Conservation (phyloP, 2,329 filamentous ascomycete species). For the Arthrobotrys megalospora region DNA sequence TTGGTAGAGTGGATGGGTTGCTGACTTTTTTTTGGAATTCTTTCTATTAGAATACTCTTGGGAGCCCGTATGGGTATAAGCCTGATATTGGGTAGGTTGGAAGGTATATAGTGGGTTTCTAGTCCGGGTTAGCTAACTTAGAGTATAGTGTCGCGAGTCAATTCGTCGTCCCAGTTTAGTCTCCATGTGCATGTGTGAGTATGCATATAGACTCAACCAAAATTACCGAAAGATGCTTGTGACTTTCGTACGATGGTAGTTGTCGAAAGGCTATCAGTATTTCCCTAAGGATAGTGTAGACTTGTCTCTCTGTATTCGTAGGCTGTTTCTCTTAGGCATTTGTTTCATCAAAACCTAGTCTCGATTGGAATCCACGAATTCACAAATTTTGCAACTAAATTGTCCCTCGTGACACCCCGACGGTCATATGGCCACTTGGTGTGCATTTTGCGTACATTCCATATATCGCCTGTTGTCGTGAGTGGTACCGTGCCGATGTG, state of each 20-base stretch:
- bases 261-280: too few relatives aligned
- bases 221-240: too few relatives aligned
- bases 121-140: too few relatives aligned
- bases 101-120: neutral
- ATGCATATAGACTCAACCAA: too few relatives aligned
- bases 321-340: too few relatives aligned
- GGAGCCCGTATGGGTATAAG: slow-evolving; percentile 14
- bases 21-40: neutral
- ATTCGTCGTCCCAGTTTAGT: slow-evolving; percentile 10
- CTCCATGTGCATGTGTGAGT: neutral
- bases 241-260: too few relatives aligned
- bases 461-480: neutral
- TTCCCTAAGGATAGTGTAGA: too few relatives aligned
- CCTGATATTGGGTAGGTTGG: slow-evolving; percentile 32
- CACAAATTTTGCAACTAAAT: too few relatives aligned
- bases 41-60: slow-evolving; percentile 10
- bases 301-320: too few relatives aligned
- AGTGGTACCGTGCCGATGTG: neutral
- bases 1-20: neutral
- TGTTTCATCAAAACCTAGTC: too few relatives aligned
- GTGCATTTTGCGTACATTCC: neutral
- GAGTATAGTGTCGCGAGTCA: slow-evolving; percentile 19
- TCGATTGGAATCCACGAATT: too few relatives aligned
- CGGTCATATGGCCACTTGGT: neutral
- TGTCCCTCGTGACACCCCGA: too few relatives aligned